A percentile compares a stretch with the other conserved stretches of the same genome.
phyloP scores from a whole-genome alignment of 257 asterid species.

The Coffea canephora region DNA sequence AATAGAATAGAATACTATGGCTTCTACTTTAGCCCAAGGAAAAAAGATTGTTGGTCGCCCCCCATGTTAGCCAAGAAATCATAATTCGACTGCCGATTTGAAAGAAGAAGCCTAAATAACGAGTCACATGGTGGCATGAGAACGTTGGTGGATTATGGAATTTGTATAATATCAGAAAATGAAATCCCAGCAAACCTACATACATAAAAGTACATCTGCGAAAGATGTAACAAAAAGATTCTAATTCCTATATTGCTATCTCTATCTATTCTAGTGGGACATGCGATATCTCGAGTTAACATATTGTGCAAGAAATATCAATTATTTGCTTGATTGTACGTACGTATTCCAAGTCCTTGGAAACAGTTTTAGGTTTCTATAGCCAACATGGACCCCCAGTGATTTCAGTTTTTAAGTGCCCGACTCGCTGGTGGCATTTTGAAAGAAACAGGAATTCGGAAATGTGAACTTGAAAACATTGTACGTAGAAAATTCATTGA shows the following conservation, averaged over 20 bases:
- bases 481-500: neutral
- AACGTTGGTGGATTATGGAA: conserved; percentile 18
- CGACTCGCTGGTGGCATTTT: neutral
- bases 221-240: conserved; percentile 30
- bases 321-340: conserved; percentile 13
- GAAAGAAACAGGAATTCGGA: neutral
- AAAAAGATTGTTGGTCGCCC: neutral
- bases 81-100: neutral
- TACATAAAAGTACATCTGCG: conserved; percentile 8
- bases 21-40: neutral
- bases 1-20: neutral
- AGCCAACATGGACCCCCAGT: neutral
- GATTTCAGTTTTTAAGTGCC: neutral
- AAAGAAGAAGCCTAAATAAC: conserved; percentile 8
- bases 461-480: neutral
- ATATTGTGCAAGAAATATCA: neutral
- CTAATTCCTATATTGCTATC: conserved; percentile 17
- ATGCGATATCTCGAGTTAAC: conserved; percentile 18
- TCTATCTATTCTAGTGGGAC: conserved; percentile 30
- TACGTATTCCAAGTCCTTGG: neutral
- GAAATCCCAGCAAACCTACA: conserved; percentile 52
- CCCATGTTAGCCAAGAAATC: neutral
- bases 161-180: conserved; percentile 15
- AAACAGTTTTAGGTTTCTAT: neutral
- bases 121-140: conserved; percentile 41